A percentile compares a stretch with the other conserved stretches of the same genome.
Conservation (phyloP, 306 rosid species). For the Phaseolus lunatus region DNA sequence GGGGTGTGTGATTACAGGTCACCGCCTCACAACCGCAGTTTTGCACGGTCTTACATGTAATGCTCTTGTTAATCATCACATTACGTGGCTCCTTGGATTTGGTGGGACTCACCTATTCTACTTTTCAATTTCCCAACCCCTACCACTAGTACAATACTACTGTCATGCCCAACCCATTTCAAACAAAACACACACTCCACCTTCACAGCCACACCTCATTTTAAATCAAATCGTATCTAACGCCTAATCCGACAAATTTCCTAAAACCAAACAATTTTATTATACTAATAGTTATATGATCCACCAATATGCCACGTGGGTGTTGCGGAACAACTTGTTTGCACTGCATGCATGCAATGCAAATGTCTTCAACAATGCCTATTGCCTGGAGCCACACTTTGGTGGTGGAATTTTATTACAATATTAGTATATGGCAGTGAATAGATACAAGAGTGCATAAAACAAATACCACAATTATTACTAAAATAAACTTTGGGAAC, state of each 20-base stretch:
- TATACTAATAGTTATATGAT: constrained; percentile 25
- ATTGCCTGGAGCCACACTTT: constrained; percentile 16
- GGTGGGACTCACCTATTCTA: constrained; percentile 63
- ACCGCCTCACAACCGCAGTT: constrained; percentile 51
- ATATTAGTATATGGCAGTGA: neutral
- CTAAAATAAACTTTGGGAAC: constrained; percentile 66
- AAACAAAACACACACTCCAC: too few relatives aligned
- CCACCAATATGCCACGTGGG: constrained; percentile 78
- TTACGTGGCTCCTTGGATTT: constrained; percentile 83
- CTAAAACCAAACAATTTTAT: constrained; percentile 34
- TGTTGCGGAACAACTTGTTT: constrained; percentile 51
- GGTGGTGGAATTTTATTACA: neutral
- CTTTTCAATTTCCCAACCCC: constrained; percentile 66
- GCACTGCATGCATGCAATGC: constrained; percentile 76
- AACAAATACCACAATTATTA: constrained; percentile 47
- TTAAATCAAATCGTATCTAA: constrained; percentile 53
- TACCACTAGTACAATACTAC: neutral
- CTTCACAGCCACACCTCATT: neutral
- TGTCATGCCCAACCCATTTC: too few relatives aligned
- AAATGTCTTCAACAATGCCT: constrained; percentile 43
- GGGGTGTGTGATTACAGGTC: constrained; percentile 35
- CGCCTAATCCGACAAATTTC: constrained; percentile 46
- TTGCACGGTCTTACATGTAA: constrained; percentile 50
- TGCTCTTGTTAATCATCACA: constrained; percentile 58
- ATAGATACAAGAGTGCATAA: constrained; percentile 15